Percentiles rank a stretch among this genome's conserved stretches.
phyloP scores from a whole-genome alignment of 148 eudicot species.

The Cornus controversa region DNA sequence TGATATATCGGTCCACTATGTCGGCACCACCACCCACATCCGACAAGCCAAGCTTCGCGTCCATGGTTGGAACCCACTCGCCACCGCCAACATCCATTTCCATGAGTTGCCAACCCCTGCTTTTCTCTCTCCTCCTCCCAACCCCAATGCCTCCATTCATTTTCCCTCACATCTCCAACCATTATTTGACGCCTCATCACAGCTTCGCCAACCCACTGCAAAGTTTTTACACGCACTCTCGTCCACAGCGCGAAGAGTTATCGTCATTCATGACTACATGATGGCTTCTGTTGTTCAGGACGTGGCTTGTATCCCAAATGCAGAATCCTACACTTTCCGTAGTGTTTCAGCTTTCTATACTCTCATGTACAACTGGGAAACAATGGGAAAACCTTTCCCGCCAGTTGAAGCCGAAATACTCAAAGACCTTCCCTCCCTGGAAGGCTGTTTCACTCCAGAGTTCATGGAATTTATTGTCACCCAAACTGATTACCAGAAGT shows the following conservation, averaged over 20 bases:
- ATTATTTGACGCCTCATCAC: conserved; percentile 26
- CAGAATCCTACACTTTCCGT: conserved; percentile 45
- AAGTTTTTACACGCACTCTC: conserved; percentile 32
- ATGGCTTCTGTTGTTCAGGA: conserved; percentile 52
- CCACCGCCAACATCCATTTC: conserved; percentile 31
- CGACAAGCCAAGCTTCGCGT: conserved; percentile 53
- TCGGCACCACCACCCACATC: conserved; percentile 34
- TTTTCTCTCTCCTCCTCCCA: conserved; percentile 20
- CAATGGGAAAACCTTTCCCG: conserved; percentile 30
- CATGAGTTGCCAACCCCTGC: conserved; percentile 52
- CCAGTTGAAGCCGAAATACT: conserved; percentile 15
- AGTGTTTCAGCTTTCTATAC: conserved; percentile 37
- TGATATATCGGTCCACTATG: conserved; percentile 52
- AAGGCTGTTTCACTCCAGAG: conserved; percentile 27
- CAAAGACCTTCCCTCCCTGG: conserved; percentile 7
- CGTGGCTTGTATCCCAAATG: conserved; percentile 32
- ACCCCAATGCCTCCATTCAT: conserved; percentile 19
- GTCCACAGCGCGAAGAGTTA: conserved; percentile 21
- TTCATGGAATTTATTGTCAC: conserved; percentile 1
- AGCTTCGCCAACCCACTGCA: conserved; percentile 36
- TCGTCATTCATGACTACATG: conserved; percentile 51
- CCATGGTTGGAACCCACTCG: conserved; percentile 28
- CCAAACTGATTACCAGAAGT: background rate
- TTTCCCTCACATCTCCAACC: conserved; percentile 55
- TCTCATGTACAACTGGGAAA: conserved; percentile 29